A percentile compares a stretch with the other conserved stretches of the same genome.
Evolutionary conservation across 1,139 yeast species (phyloP).

Genomic region (Debaryomycetaceae sp.): DNA sequence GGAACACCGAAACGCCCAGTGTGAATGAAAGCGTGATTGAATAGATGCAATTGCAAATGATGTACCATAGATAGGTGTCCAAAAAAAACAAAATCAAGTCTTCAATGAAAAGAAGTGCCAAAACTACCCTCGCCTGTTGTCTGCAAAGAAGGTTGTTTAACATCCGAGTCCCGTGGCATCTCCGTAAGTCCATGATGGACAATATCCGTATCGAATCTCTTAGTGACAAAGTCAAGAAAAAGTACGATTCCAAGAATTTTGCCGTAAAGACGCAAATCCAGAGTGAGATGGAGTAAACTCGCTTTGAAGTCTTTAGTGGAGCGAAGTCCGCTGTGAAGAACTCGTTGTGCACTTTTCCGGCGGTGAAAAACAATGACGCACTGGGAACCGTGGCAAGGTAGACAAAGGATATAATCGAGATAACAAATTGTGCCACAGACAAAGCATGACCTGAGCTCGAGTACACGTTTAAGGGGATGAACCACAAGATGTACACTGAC

Average conservation of each 20-base stretch:
- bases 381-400: conserved; percentile 55
- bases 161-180: conserved; percentile 58
- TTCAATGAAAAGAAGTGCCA: conserved; percentile 54
- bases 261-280: conserved; percentile 71
- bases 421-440: conserved; percentile 53
- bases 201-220: conserved; percentile 76
- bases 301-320: conserved; percentile 43
- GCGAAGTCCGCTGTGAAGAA: conserved; percentile 54
- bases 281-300: conserved; percentile 53
- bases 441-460: conserved; percentile 47
- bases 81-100: conserved; percentile 73
- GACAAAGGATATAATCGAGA: conserved; percentile 57
- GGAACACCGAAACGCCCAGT: conserved; percentile 72
- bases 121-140: conserved; percentile 54
- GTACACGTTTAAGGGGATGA: conserved; percentile 47
- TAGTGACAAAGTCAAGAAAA: conserved; percentile 71
- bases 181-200: conserved; percentile 50
- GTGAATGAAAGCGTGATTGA: conserved; percentile 68
- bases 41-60: conserved; percentile 71
- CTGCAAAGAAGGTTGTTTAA: conserved; percentile 52
- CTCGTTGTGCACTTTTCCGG: conserved; percentile 6
- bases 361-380: conserved; percentile 31
- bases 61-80: conserved; percentile 88
- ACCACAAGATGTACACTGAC: conserved; percentile 53
- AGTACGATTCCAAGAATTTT: conserved; percentile 76